Percentiles rank a stretch among this genome's conserved stretches.
Conservation (phyloP, 2,329 filamentous ascomycete genomes). For the Beauveria asiatica region DNA sequence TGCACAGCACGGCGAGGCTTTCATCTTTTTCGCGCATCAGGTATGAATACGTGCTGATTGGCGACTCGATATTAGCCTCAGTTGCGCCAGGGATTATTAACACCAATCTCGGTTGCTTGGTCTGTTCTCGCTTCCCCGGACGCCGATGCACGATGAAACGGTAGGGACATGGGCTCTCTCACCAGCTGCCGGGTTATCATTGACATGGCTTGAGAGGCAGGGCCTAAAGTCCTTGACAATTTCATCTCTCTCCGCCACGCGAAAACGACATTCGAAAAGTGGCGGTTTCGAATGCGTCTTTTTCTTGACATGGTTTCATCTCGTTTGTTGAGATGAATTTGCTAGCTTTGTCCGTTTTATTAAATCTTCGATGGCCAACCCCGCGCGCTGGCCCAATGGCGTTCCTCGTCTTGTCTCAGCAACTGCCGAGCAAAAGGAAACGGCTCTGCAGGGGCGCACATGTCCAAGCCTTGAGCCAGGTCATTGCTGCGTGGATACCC, state of each 20-base stretch:
- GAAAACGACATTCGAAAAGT: not conserved
- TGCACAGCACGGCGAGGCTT: not conserved
- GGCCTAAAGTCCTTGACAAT: not conserved
- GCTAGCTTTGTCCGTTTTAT: not conserved
- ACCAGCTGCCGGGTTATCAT: too few species aligned
- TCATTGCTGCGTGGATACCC: not conserved
- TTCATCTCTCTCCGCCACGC: not conserved
- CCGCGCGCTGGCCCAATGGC: not conserved
- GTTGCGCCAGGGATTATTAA: not conserved
- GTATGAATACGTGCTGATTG: too few species aligned
- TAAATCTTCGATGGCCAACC: not conserved
- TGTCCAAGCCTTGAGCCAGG: not conserved
- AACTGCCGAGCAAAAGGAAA: conserved; percentile 3
- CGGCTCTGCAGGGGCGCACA: not conserved
- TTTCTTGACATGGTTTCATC: not conserved
- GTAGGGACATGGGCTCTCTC: not conserved
- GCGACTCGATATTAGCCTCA: too few species aligned
- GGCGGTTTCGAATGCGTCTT: not conserved
- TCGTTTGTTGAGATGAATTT: not conserved
- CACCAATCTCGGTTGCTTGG: not conserved
- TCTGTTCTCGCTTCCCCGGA: not conserved
- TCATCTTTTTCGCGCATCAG: not conserved
- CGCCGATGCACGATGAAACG: not conserved
- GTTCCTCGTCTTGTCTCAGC: not conserved
- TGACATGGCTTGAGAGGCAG: not conserved